phyloP scores from a whole-genome alignment of 257 asterid species.

The Solanum lycopersicoides region DNA sequence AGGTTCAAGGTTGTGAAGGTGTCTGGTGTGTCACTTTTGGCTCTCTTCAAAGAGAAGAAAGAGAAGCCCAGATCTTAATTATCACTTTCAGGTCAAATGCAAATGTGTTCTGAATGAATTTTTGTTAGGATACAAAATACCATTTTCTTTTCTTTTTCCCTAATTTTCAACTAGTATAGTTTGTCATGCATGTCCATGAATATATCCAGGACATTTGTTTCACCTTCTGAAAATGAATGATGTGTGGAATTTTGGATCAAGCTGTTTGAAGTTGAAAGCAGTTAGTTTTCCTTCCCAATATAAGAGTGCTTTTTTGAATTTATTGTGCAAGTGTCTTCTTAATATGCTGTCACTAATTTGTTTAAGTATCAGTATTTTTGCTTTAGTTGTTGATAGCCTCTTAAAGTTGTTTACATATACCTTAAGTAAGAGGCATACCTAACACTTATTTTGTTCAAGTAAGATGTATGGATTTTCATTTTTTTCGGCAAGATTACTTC shows the following conservation, averaged over 20 bases:
- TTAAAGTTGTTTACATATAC: no score
- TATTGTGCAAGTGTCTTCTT: background rate
- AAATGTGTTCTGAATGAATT: background rate
- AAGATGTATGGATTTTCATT: no score
- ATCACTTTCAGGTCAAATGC: background rate
- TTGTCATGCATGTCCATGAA: background rate
- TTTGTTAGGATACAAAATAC: background rate
- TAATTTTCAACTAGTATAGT: background rate
- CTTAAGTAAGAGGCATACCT: no score
- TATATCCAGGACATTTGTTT: background rate
- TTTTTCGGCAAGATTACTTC: no score
- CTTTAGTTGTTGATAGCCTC: no score
- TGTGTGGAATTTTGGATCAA: background rate
- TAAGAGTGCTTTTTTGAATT: background rate
- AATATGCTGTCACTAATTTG: no score
- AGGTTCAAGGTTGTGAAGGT: constrained; percentile 4
- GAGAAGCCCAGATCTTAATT: constrained; percentile 3
- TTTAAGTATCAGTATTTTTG: no score
- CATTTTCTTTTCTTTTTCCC: background rate
- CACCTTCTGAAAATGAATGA: background rate
- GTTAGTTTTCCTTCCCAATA: background rate
- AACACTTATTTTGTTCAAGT: no score
- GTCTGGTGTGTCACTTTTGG: constrained; percentile 3
- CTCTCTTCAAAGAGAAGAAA: constrained; percentile 5
- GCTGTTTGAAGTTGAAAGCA: background rate